phyloP scores from a whole-genome alignment of 2,329 filamentous ascomycete species.

The Periconia sp. region DNA sequence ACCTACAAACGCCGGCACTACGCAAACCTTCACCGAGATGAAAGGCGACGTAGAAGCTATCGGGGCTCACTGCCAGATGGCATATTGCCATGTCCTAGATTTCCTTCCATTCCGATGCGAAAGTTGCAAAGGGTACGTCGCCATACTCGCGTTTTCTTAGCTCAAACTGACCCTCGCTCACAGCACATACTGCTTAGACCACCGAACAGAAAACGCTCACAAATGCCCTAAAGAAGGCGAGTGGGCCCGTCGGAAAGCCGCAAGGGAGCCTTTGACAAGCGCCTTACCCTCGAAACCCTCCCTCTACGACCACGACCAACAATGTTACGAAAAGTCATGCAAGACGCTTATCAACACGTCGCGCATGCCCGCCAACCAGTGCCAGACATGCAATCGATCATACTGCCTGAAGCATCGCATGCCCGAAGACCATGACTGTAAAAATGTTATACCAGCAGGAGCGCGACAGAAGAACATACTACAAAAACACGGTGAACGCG shows the following conservation, averaged over 20 bases:
- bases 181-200: conserved; percentile 88
- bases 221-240: conserved; percentile 66
- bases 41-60: conserved; percentile 78
- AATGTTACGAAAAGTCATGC: conserved; percentile 70
- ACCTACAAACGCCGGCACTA: conserved; percentile 6
- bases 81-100: conserved; percentile 92
- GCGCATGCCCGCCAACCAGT: conserved; percentile 72
- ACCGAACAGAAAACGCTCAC: conserved; percentile 85
- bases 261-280: conserved; percentile 34
- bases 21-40: conserved; percentile 73
- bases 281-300: conserved; percentile 55
- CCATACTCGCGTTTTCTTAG: background rate
- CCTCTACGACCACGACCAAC: conserved; percentile 68
- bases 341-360: conserved; percentile 74
- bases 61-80: conserved; percentile 87
- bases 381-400: conserved; percentile 71
- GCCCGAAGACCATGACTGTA: conserved; percentile 82
- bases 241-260: conserved; percentile 61
- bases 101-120: conserved; percentile 96
- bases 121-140: conserved; percentile 69
- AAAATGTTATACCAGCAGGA: conserved; percentile 69
- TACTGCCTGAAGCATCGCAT: conserved; percentile 82
- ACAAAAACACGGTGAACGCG: conserved; percentile 65
- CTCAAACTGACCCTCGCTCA: conserved; percentile 24
- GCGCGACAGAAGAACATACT: conserved; percentile 53